Percentiles rank a stretch among this genome's conserved stretches.
These are phyloP conservation scores for Begonia masoniana DNA, from an alignment of 306 rosid genomes.

Conservation along the genomic window DNA sequence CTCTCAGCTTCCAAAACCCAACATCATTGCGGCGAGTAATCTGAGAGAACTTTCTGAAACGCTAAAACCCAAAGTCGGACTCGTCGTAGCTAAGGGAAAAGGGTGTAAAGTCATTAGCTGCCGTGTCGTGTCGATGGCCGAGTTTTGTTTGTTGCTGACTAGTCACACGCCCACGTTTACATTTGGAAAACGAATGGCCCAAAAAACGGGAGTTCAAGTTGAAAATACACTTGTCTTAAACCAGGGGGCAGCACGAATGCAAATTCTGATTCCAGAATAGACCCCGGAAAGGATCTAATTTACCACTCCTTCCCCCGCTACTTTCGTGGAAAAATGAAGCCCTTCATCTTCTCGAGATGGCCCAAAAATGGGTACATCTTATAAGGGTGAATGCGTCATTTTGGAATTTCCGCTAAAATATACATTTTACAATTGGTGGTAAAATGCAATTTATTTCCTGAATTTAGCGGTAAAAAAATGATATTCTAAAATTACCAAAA, in stretches of 20 bases:
- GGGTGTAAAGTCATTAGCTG: slow-evolving; percentile 3
- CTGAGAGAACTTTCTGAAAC: background rate
- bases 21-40: background rate
- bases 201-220: slow-evolving; percentile 1
- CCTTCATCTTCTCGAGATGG: no score
- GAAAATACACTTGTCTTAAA: background rate
- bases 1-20: slow-evolving; percentile 2
- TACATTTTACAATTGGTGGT: background rate
- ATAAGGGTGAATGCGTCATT: background rate
- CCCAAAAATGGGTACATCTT: background rate
- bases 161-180: slow-evolving; percentile 26
- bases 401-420: no score
- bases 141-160: slow-evolving; percentile 10
- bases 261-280: background rate
- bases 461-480: background rate
- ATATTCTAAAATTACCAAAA: background rate
- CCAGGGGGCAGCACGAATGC: background rate
- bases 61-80: background rate
- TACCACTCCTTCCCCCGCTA: background rate
- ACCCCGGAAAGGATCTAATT: background rate
- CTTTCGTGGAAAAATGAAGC: background rate
- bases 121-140: slow-evolving; percentile 7
- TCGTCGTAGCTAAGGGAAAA: background rate
- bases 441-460: background rate
- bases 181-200: slow-evolving; percentile 20